Evolutionary conservation across 116 monocot genomes (phyloP), one percentile per base, ranked within the genome.

Genomic region (Papilionanthe hybrid): DNA sequence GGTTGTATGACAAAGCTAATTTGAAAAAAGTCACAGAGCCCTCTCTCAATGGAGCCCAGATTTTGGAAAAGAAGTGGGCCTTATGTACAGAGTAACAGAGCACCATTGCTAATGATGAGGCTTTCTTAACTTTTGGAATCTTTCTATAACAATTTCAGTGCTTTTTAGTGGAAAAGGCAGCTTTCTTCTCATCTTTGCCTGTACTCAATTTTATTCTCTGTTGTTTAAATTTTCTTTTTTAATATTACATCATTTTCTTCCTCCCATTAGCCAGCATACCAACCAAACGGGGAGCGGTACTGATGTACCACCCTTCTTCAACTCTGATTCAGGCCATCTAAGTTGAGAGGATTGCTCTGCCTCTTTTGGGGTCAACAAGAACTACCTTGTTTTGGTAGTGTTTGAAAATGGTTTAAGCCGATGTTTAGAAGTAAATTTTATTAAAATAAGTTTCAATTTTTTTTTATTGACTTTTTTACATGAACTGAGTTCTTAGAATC

Each of bases 81-180:
- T 71, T 71, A 23, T 73, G 73, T 44, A 44, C 73, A 73, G 43
- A 73, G 73, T 1, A 44, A 44, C 73, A 73, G 43, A 73, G 73
- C 8, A 44, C 73, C 73, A 73, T 73, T 73, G 73, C 12, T 42
- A 29, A 73, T 73, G 73, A 73, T 73, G 73, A 42, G 73, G 44
- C 73, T 73, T 44, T 73, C 44, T 44, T 44, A 41, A 43, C 73
- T 73, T 73, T 44, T 73, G 42, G 44, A n/a, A 73, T 44, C 73
- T 73, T 73, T 73, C 44, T 43, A 44, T n/a, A 43, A 43, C 73
- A 22, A n/a, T 43, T n/a, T 73, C 7, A 73, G 7, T 44, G 22
- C 73, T 29, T 43, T 73, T 43, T 73, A 65, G 9, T 7, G 4
- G 65, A 65, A 65, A 65, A 22, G 25, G 65, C 23, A 65, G 65